Evolutionary conservation across 2,329 filamentous ascomycete species (phyloP).

Genomic region (Xylariaceae sp.): DNA sequence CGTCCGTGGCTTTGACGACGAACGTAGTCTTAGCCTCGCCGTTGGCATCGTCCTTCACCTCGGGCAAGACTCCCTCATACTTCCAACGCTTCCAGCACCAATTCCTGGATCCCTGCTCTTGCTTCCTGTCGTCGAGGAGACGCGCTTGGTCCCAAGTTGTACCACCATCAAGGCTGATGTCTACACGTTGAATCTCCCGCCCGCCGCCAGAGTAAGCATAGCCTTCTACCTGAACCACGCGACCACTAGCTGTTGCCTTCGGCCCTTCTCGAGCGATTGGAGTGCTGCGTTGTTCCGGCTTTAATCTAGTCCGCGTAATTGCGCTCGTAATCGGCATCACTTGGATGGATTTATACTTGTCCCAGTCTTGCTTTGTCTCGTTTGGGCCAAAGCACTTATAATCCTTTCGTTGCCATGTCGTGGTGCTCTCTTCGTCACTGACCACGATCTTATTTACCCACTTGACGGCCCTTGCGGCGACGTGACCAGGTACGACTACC

Average conservation of each 20-base stretch:
- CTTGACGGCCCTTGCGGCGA: constrained; percentile 71
- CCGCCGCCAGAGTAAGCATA: constrained; percentile 74
- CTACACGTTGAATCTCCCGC: constrained; percentile 69
- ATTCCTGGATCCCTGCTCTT: constrained; percentile 50
- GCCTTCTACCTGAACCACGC: constrained; percentile 53
- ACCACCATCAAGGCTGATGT: constrained; percentile 68
- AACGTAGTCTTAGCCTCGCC: constrained; percentile 54
- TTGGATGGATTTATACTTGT: constrained; percentile 67
- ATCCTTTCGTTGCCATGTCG: constrained; percentile 69
- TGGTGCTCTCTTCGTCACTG: constrained; percentile 69
- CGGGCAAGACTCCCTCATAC: constrained; percentile 56
- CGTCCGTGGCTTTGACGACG: constrained; percentile 70
- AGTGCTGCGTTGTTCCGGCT: constrained; percentile 24
- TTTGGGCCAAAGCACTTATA: constrained; percentile 74
- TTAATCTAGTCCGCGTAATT: constrained; percentile 54
- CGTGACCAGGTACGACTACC: constrained; percentile 67
- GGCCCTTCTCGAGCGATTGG: not conserved
- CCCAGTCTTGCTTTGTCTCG: constrained; percentile 65
- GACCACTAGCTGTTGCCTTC: constrained; percentile 9
- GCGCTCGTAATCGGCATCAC: constrained; percentile 73
- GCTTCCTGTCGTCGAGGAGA: constrained; percentile 55
- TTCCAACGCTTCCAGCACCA: constrained; percentile 72
- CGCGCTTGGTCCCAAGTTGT: constrained; percentile 68
- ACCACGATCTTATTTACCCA: constrained; percentile 70
- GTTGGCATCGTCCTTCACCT: constrained; percentile 32